Percentiles rank a stretch among this genome's conserved stretches.
Evolutionary conservation across 345 rosid species (phyloP).

Genomic region (Salix arbutifolia): DNA sequence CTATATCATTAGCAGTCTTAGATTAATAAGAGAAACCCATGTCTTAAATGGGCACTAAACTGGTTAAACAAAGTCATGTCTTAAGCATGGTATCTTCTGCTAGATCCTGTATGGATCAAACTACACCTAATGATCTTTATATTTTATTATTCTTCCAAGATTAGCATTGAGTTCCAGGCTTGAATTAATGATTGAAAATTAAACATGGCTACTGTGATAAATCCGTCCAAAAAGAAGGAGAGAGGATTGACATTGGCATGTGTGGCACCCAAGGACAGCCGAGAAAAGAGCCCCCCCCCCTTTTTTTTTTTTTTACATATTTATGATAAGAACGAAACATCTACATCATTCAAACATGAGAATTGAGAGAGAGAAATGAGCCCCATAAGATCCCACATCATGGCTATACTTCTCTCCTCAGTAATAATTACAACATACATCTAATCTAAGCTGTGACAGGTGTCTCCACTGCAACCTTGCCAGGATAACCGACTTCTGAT

Average conservation of each 20-base stretch:
- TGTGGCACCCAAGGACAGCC: background rate
- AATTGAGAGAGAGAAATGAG: constrained; percentile 10
- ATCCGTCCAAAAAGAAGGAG: background rate
- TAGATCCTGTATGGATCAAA: background rate
- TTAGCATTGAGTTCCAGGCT: background rate
- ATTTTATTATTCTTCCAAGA: background rate
- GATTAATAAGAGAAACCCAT: too few relatives aligned
- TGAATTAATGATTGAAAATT: constrained; percentile 8
- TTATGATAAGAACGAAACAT: constrained; percentile 18
- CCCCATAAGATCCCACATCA: constrained; percentile 6
- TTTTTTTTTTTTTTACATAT: background rate
- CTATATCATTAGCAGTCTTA: too few relatives aligned
- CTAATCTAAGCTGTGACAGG: constrained; percentile 64
- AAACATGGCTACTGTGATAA: constrained; percentile 19
- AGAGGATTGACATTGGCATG: constrained; percentile 6
- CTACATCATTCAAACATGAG: constrained; percentile 23
- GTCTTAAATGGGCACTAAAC: too few relatives aligned
- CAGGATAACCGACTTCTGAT: constrained; percentile 46
- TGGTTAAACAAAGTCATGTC: too few relatives aligned
- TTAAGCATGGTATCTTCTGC: background rate
- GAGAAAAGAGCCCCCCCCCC: background rate
- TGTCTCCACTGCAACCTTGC: constrained; percentile 58
- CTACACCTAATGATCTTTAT: background rate
- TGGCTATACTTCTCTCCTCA: background rate
- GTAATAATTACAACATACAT: background rate